phyloP scores from a whole-genome alignment of 2,329 filamentous ascomycete genomes.

The Hymenoscyphus fructigenus region DNA sequence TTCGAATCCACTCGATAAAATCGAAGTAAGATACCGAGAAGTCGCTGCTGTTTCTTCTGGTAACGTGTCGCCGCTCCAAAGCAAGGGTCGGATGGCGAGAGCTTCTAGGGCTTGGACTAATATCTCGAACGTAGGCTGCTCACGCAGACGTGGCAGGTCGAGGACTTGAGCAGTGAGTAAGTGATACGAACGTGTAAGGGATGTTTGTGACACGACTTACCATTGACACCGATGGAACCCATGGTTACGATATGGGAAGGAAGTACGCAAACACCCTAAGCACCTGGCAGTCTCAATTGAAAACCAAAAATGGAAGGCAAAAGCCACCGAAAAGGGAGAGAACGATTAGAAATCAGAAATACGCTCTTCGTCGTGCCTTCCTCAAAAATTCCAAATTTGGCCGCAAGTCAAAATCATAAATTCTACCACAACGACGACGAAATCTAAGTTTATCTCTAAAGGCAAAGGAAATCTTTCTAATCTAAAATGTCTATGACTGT shows the following conservation, averaged over 20 bases:
- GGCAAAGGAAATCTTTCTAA: not conserved
- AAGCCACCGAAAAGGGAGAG: too few relatives aligned
- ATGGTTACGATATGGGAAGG: not conserved
- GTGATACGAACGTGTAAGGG: not conserved
- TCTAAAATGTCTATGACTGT: not conserved
- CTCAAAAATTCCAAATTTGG: not conserved
- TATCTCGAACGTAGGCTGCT: conserved; percentile 64
- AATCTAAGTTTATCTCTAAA: conserved; percentile 1
- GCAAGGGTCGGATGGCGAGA: conserved; percentile 64
- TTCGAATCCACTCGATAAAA: conserved; percentile 45
- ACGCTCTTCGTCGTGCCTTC: not conserved
- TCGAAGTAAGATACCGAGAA: conserved; percentile 39
- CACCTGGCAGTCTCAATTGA: too few relatives aligned
- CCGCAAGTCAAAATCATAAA: not conserved
- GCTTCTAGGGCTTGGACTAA: conserved; percentile 65
- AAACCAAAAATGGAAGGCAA: too few relatives aligned
- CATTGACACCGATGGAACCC: conserved; percentile 7
- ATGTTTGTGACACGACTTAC: not conserved
- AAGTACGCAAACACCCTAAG: too few relatives aligned
- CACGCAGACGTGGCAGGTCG: conserved; percentile 82
- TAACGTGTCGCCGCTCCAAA: conserved; percentile 50
- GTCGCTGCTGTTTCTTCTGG: not conserved
- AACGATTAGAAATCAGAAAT: not conserved
- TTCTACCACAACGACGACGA: not conserved
- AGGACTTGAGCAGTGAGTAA: conserved; percentile 47